phyloP scores from a whole-genome alignment of 2,329 filamentous ascomycete species.

The Tolypocladium endophyticum region DNA sequence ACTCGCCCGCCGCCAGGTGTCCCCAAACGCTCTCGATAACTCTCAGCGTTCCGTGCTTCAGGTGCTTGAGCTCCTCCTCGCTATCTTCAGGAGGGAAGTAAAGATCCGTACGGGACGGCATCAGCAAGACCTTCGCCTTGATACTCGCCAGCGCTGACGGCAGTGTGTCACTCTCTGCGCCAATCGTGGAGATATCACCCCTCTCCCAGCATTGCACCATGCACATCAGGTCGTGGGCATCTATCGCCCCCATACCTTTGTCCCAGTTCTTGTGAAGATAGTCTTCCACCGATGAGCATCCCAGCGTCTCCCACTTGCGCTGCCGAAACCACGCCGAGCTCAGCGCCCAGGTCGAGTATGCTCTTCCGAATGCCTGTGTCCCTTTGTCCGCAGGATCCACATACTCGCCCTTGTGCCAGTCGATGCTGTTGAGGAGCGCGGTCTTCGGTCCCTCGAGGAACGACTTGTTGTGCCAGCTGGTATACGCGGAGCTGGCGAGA shows the following conservation, averaged over 20 bases:
- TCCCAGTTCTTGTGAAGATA: neutral
- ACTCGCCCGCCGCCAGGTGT: neutral
- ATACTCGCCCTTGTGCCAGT: neutral
- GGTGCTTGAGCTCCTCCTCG: neutral
- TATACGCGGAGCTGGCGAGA: constrained; percentile 1
- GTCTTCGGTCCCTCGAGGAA: constrained; percentile 6
- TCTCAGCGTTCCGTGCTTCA: neutral
- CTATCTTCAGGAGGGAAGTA: neutral
- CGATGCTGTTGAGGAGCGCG: constrained; percentile 4
- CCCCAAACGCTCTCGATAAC: neutral
- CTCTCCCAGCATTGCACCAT: neutral
- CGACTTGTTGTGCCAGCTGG: constrained; percentile 7
- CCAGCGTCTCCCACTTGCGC: constrained; percentile 4
- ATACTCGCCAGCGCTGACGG: neutral
- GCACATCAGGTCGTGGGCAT: neutral
- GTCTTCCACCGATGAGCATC: constrained; percentile 1
- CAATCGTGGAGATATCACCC: neutral
- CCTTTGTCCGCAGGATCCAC: neutral
- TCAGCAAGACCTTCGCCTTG: neutral
- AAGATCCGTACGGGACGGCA: neutral
- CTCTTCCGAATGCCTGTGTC: constrained; percentile 1
- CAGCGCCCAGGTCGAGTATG: constrained; percentile 2
- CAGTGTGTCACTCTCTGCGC: neutral
- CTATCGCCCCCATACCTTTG: neutral
- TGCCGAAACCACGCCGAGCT: constrained; percentile 4